Percentiles rank a stretch among this genome's conserved stretches.
Evolutionary conservation across 2,329 filamentous ascomycete species (phyloP).

Genomic region (Colletotrichum somersetense): DNA sequence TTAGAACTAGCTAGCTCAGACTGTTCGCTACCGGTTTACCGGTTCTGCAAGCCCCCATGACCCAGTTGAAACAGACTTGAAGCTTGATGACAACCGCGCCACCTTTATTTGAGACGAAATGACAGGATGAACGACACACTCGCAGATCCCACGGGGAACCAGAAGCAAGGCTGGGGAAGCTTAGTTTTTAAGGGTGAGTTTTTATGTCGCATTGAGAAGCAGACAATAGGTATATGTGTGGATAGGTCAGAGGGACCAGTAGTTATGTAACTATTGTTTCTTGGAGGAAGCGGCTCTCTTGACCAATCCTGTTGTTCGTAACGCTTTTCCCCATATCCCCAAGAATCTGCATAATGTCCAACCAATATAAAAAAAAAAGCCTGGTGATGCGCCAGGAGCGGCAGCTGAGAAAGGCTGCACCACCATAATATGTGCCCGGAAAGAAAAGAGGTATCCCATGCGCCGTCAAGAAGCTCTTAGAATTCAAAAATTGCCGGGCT

Average conservation of each 20-base stretch:
- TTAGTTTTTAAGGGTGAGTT: constrained; percentile 27
- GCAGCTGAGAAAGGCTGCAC: constrained; percentile 10
- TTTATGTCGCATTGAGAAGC: constrained; percentile 40
- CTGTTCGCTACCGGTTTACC: neutral
- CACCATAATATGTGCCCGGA: constrained; percentile 15
- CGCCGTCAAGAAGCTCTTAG: constrained; percentile 37
- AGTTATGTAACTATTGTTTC: constrained; percentile 14
- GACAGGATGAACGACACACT: constrained; percentile 24
- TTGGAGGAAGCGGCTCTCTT: constrained; percentile 15
- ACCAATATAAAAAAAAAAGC: constrained; percentile 6
- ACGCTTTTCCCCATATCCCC: constrained; percentile 28
- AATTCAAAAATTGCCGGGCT: constrained; percentile 19
- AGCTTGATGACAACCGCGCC: constrained; percentile 14
- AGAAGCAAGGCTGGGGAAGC: neutral
- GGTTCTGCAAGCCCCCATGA: neutral
- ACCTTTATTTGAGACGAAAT: constrained; percentile 26
- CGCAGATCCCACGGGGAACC: neutral
- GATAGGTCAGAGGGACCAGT: constrained; percentile 12
- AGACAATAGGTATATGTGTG: constrained; percentile 40
- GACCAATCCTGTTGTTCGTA: constrained; percentile 15
- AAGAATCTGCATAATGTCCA: constrained; percentile 38
- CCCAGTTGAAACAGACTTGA: constrained; percentile 24
- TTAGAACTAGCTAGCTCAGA: neutral
- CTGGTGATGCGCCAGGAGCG: constrained; percentile 12
- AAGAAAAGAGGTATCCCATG: constrained; percentile 37